A percentile compares a stretch with the other conserved stretches of the same genome.
These are phyloP conservation scores for Alternaria sp. DNA, from an alignment of 2,329 filamentous ascomycete species.

Conservation along the genomic window DNA sequence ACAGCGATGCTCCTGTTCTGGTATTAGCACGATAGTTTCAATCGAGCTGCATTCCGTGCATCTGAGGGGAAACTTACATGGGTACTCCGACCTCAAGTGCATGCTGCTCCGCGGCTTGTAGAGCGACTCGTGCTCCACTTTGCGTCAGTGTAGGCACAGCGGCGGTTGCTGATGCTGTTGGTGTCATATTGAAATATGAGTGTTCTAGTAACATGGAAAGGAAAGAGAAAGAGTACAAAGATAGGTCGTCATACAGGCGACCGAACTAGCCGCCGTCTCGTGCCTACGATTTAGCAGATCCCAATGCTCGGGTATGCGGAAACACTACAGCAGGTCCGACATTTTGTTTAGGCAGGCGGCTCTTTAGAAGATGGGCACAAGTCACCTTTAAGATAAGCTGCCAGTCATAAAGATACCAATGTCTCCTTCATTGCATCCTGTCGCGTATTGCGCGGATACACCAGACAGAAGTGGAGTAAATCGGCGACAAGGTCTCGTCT, in stretches of 20 bases:
- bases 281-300: constrained; percentile 14
- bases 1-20: constrained; percentile 57
- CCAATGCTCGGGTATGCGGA: constrained; percentile 18
- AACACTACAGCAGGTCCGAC: constrained; percentile 12
- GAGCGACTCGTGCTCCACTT: constrained; percentile 40
- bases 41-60: neutral
- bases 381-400: constrained; percentile 13
- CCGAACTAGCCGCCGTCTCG: constrained; percentile 17
- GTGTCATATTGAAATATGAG: constrained; percentile 23
- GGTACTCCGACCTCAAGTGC: constrained; percentile 38
- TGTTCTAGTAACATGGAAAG: constrained; percentile 10
- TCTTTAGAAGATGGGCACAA: constrained; percentile 9
- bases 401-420: neutral
- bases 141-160: constrained; percentile 43
- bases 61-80: constrained; percentile 40
- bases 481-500: constrained; percentile 17
- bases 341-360: constrained; percentile 11
- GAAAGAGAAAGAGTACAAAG: constrained; percentile 2
- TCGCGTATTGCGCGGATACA: constrained; percentile 17
- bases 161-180: constrained; percentile 24
- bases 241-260: constrained; percentile 4
- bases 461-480: constrained; percentile 25
- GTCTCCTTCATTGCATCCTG: neutral
- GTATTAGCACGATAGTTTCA: constrained; percentile 2
- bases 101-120: constrained; percentile 41